Conservation (phyloP, 345 rosid genomes). For the Salix dunnii region DNA sequence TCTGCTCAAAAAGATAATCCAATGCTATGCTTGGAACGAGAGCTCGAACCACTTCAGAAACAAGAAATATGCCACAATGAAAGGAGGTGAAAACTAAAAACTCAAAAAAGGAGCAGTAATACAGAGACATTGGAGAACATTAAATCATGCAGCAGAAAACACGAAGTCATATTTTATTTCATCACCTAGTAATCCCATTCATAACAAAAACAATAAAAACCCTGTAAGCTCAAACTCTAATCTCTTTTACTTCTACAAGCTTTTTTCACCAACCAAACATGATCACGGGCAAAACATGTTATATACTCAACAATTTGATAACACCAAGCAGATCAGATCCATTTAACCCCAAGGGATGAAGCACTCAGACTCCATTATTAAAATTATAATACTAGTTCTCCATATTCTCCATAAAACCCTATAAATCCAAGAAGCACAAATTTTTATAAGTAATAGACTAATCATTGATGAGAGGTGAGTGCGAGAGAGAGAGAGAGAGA, state of each 20-base stretch:
- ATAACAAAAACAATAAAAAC: neutral
- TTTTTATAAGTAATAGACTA: too few species aligned
- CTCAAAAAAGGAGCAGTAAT: too few species aligned
- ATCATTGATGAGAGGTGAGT: too few species aligned
- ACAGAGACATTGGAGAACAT: neutral
- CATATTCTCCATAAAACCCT: too few species aligned
- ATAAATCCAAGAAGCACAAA: neutral
- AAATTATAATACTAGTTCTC: neutral
- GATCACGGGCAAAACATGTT: neutral
- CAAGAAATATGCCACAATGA: neutral
- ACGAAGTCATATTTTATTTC: neutral
- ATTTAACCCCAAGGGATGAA: neutral
- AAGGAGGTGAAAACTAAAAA: neutral
- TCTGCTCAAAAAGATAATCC: conserved; percentile 90
- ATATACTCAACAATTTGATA: neutral
- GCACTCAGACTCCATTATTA: neutral
- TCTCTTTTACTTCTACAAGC: neutral
- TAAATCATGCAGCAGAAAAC: neutral
- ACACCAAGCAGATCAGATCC: neutral
- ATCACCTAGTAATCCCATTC: neutral
- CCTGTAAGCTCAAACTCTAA: neutral
- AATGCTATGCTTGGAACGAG: conserved; percentile 78
- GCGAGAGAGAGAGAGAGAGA: too few species aligned
- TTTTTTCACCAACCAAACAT: neutral
- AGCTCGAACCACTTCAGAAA: conserved; percentile 77